These are phyloP conservation scores for Kuraishia cidri DNA, from an alignment of 805 yeast species.

Conservation along the genomic window DNA sequence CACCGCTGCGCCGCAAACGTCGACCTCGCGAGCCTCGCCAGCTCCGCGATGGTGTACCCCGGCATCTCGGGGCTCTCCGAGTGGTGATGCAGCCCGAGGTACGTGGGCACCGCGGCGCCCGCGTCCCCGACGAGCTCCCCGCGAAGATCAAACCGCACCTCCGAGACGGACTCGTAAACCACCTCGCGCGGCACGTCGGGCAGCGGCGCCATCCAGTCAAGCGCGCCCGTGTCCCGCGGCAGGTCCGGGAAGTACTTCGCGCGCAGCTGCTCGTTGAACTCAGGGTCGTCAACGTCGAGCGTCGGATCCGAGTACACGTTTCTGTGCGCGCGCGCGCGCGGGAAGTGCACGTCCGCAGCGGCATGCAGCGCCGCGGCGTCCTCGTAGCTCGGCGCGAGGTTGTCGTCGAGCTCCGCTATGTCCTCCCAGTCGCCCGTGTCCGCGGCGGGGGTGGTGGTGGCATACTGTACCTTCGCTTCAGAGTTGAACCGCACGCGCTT, in stretches of 20 bases:
- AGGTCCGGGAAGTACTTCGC: conserved; percentile 84
- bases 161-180: conserved; percentile 47
- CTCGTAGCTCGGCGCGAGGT: conserved; percentile 37
- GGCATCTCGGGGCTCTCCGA: conserved; percentile 82
- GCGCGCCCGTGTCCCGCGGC: conserved; percentile 70
- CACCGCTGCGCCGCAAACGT: conserved; percentile 79
- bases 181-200: conserved; percentile 28
- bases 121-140: conserved; percentile 60
- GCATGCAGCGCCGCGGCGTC: conserved; percentile 30
- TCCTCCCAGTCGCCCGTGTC: conserved; percentile 40
- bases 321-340: conserved; percentile 29
- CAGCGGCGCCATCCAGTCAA: conserved; percentile 84
- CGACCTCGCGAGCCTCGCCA: conserved; percentile 73
- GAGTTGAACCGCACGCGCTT: conserved; percentile 20
- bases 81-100: conserved; percentile 83
- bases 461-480: conserved; percentile 21
- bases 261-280: conserved; percentile 70
- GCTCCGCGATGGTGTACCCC: conserved; percentile 83
- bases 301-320: conserved; percentile 21
- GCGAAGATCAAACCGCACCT: conserved; percentile 79
- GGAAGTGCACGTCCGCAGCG: conserved; percentile 51
- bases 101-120: conserved; percentile 34
- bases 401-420: conserved; percentile 29
- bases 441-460: conserved; percentile 7
- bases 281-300: conserved; percentile 66